Evolutionary conservation across 441 rosid species (phyloP).

Genomic region (Metrosideros polymorpha): DNA sequence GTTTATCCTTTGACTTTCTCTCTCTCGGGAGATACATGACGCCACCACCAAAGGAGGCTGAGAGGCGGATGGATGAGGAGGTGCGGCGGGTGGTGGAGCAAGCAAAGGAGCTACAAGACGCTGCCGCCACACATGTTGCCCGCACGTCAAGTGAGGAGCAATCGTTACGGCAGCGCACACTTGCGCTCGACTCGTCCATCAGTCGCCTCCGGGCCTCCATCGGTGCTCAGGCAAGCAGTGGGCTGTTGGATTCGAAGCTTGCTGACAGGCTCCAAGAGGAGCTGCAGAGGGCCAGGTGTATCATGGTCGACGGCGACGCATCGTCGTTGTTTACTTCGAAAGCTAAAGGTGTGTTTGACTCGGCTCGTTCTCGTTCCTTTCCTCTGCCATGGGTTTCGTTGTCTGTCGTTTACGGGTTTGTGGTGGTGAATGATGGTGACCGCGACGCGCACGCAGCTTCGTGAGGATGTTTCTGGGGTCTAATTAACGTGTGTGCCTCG

Average conservation of each 20-base stretch:
- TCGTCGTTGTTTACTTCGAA: constrained; percentile 7
- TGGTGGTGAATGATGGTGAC: neutral
- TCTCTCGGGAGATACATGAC: no score
- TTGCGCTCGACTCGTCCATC: constrained; percentile 3
- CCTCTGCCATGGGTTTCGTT: neutral
- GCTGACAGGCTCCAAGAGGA: constrained; percentile 3
- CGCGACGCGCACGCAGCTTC: neutral
- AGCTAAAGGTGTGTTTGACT: neutral
- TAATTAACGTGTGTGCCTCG: constrained; percentile 7
- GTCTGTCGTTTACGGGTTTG: neutral
- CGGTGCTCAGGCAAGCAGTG: neutral
- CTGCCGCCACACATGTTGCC: neutral
- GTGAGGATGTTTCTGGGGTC: constrained; percentile 9
- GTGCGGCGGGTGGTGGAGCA: constrained; percentile 4
- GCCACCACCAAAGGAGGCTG: no score
- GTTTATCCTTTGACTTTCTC: no score
- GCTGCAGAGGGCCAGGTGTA: constrained; percentile 8
- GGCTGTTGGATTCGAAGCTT: neutral
- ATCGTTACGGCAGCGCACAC: constrained; percentile 2
- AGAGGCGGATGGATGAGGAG: no score
- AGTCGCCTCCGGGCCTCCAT: neutral
- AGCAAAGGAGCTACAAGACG: constrained; percentile 13
- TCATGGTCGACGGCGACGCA: constrained; percentile 7
- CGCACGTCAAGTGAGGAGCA: constrained; percentile 1
- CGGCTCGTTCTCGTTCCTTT: constrained; percentile 2